Percentiles rank a stretch among this genome's conserved stretches.
Evolutionary conservation across 371 early-diverging fungal genomes (phyloP).

Genomic region (Mucor irregularis): DNA sequence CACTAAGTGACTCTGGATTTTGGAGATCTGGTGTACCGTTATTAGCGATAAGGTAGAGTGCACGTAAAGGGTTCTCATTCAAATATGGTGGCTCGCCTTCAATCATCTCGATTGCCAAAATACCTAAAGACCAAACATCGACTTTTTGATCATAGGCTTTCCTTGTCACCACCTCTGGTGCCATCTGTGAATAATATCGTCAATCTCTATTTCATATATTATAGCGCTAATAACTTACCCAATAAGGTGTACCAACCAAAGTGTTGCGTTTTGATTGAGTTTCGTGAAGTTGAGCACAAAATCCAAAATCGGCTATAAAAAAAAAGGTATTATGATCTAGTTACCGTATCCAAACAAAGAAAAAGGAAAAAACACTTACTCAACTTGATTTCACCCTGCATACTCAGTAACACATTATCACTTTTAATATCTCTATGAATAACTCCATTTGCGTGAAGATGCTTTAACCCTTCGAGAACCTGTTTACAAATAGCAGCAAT

Average conservation of each 20-base stretch:
- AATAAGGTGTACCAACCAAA: slow-evolving; percentile 93
- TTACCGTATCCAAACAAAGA: not conserved
- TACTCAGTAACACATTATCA: slow-evolving; percentile 90
- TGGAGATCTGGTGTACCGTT: slow-evolving; percentile 93
- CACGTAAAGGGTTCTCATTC: slow-evolving; percentile 84
- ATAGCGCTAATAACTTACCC: slow-evolving; percentile 58
- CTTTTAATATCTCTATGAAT: slow-evolving; percentile 98
- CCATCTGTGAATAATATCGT: slow-evolving; percentile 60
- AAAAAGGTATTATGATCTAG: not conserved
- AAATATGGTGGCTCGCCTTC: slow-evolving; percentile 97
- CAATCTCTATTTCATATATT: not conserved
- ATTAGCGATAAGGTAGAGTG: slow-evolving; percentile 92
- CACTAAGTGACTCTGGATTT: slow-evolving; percentile 79
- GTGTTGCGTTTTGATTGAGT: slow-evolving; percentile 81
- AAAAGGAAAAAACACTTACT: slow-evolving; percentile 50
- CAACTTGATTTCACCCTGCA: slow-evolving; percentile 90
- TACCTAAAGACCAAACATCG: slow-evolving; percentile 98
- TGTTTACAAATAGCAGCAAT: slow-evolving; percentile 93
- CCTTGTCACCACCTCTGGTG: slow-evolving; percentile 93
- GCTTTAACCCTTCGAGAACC: slow-evolving; percentile 87
- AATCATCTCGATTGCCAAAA: slow-evolving; percentile 94
- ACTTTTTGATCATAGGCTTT: slow-evolving; percentile 92
- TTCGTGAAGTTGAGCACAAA: slow-evolving; percentile 90
- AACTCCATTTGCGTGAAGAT: slow-evolving; percentile 92
- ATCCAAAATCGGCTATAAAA: slow-evolving; percentile 90